Conservation (phyloP, 2,329 filamentous ascomycete genomes). For the Davidsoniella australis region DNA sequence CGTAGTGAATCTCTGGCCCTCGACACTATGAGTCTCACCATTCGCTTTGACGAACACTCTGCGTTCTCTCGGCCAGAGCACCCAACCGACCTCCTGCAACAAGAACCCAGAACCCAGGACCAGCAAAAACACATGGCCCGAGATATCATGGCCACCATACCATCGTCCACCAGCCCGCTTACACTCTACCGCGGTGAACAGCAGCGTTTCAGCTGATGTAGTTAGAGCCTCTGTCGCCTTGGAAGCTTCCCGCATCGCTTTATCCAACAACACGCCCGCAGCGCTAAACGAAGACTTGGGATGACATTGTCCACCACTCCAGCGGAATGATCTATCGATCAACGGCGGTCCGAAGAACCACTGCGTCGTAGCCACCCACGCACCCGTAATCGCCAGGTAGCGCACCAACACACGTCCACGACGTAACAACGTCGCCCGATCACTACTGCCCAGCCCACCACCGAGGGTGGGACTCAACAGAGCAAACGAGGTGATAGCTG, state of each 20-base stretch:
- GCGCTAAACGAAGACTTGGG: constrained; percentile 23
- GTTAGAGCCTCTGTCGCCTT: not conserved
- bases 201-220: constrained; percentile 13
- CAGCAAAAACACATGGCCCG: constrained; percentile 84
- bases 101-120: constrained; percentile 71
- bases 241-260: not conserved
- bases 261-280: not conserved
- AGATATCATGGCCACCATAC: constrained; percentile 92
- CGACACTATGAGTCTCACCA: constrained; percentile 37
- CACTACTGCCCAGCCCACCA: constrained; percentile 12
- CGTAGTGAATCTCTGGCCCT: constrained; percentile 7
- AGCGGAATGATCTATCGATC: constrained; percentile 77
- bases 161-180: constrained; percentile 68
- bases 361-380: constrained; percentile 81
- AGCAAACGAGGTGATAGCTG: constrained; percentile 54
- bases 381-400: constrained; percentile 54
- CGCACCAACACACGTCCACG: constrained; percentile 42
- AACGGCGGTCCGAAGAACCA: constrained; percentile 90
- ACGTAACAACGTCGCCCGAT: constrained; percentile 15
- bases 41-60: constrained; percentile 48
- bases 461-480: constrained; percentile 44
- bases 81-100: constrained; percentile 57
- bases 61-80: constrained; percentile 42
- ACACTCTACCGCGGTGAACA: constrained; percentile 63
- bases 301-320: constrained; percentile 75